Base-by-base conservation (phyloP, 23 red algal genomes). In the Cyanidioschyzon merolae region DNA sequence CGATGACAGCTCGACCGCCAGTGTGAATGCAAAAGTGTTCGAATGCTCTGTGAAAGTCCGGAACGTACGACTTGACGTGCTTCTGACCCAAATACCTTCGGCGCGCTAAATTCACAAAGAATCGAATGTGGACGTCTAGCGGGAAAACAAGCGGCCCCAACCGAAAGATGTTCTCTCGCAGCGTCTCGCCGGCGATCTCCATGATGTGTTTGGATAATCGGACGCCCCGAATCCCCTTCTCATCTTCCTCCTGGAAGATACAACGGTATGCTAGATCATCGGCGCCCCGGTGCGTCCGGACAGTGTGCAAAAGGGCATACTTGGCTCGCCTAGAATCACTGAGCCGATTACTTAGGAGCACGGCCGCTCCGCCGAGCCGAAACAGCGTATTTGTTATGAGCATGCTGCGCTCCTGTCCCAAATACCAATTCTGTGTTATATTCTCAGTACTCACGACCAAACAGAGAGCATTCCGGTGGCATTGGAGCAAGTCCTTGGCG, bases 1-100 rank as follows among this genome's bases (percentile, higher is more conserved):
- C 92, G 74, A 96, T 90, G n/a, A 96, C 92, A 2, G 92, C 87
- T 37, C 92, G 77, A 34, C 92, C 92, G 25, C 92, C 92, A 26
- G 92, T 96, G 50, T 96, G 92, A 79, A 96, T 90, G 79, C 92
- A 96, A 88, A 96, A 96, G 59, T 96, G 92, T 58, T 96, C 59
- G 82, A 96, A 96, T 29, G 92, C 92, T 2, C 45, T 57, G 80
- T 96, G 92, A 74, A 96, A 96, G 74, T 96, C 92, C 0, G 92
- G 92, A 45, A 96, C 82, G 67, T 90, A 96, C 34, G 92, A 87
- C 35, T 37, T 75, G 40, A 83, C 29, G 1, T 34, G 76, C 67
- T 2, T 40, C 58, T 71, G 63, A 3, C 63, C n/a, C 7, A 71
- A 35, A 35, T 71, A 71, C n/a, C 29, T 25, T 31, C 63, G 41